These are phyloP conservation scores for Aspergillus calidoustus DNA, from an alignment of 2,329 filamentous ascomycete species.

Conservation along the genomic window DNA sequence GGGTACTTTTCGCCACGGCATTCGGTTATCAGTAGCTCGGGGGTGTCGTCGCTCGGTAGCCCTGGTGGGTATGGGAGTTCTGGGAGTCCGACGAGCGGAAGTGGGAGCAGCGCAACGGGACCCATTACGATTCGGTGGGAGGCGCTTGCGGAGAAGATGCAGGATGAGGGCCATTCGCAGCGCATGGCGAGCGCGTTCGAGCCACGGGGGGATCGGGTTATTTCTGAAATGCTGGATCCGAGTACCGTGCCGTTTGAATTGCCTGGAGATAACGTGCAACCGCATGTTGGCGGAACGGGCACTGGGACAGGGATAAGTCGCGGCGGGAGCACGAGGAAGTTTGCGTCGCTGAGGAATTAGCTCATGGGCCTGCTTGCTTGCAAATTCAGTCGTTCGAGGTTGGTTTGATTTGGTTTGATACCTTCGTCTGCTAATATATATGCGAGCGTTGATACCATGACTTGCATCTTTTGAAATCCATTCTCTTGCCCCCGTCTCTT, in stretches of 20 bases:
- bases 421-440: no score
- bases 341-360: not conserved
- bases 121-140: conserved; percentile 14
- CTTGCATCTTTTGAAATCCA: no score
- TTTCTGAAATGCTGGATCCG: not conserved
- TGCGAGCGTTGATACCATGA: no score
- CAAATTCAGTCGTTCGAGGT: no score
- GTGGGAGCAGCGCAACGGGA: not conserved
- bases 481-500: no score
- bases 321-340: not conserved
- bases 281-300: not conserved
- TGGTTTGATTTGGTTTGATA: no score
- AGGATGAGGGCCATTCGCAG: not conserved
- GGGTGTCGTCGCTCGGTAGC: no score
- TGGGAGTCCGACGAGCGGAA: not conserved
- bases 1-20: not conserved
- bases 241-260: not conserved
- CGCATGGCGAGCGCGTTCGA: not conserved
- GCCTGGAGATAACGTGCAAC: not conserved
- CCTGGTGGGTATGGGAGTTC: not conserved
- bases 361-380: no score
- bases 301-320: not conserved
- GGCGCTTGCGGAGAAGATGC: conserved; percentile 13
- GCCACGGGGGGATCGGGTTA: not conserved
- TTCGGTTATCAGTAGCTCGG: not conserved